Conservation (phyloP, 1,284 basidiomycete genomes). For the Austroboletus niveus region DNA sequence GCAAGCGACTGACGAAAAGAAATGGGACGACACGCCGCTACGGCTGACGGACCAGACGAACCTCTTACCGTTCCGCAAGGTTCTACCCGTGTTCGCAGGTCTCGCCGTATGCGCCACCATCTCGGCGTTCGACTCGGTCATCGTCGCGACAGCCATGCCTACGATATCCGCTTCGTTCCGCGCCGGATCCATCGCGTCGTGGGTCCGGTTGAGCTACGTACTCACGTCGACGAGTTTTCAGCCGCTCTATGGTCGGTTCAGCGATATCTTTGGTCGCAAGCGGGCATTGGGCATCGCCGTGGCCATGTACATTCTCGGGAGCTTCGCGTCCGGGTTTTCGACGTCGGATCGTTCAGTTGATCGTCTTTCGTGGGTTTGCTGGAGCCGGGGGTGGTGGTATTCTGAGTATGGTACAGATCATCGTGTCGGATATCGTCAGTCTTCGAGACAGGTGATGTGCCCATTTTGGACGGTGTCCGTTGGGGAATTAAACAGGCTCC, state of each 20-base stretch:
- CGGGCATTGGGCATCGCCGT: slow-evolving; percentile 57
- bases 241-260: slow-evolving; percentile 64
- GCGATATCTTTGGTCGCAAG: slow-evolving; percentile 78
- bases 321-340: slow-evolving; percentile 58
- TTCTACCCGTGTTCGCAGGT: slow-evolving; percentile 61
- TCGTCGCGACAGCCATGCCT: slow-evolving; percentile 69
- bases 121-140: slow-evolving; percentile 58
- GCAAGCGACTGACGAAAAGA: slow-evolving; percentile 3
- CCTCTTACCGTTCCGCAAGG: slow-evolving; percentile 64
- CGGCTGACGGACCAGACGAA: slow-evolving; percentile 75
- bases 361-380: slow-evolving; percentile 67
- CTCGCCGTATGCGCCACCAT: slow-evolving; percentile 60
- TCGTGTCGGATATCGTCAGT: slow-evolving; percentile 64
- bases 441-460: slow-evolving; percentile 51
- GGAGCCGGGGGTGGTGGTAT: slow-evolving; percentile 71
- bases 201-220: slow-evolving; percentile 69
- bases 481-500: neutral
- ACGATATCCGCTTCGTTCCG: slow-evolving; percentile 69
- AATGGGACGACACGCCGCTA: slow-evolving; percentile 3
- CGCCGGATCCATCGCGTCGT: slow-evolving; percentile 62
- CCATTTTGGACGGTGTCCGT: neutral
- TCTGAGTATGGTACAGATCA: slow-evolving; percentile 62
- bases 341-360: slow-evolving; percentile 65
- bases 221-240: slow-evolving; percentile 68
- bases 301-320: slow-evolving; percentile 61